Base-by-base conservation (phyloP, 345 rosid genomes). In the Punica granatum region DNA sequence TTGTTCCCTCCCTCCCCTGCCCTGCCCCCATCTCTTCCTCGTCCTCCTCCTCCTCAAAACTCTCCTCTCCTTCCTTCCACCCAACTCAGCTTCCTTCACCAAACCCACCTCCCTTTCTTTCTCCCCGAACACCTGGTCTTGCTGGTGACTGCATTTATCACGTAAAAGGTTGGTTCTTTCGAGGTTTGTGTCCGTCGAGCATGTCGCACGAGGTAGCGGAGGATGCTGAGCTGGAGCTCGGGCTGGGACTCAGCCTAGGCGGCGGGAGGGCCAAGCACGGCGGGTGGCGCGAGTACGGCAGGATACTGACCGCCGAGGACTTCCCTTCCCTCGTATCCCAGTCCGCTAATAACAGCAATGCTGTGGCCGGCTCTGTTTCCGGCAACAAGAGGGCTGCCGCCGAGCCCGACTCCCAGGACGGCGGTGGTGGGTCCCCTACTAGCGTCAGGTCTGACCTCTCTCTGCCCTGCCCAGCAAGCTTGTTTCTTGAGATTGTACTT, bases 221-320 rank as follows among this genome's bases (percentile, higher is more conserved):
- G 18, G 61, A 56, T 13, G 61, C 33, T 25, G 66, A 63, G 66
- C 31, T 39, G 28, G 66, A 63, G 44, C 46, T 63, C 6, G 66
- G 66, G 18, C 48, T 63, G 19, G 21, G 66, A 18, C 48, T 63
- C 5, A 39, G 65, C 23, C 23, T 36, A 43, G 43, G 43, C 43
- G 44, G 65, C 30, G 28, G 31, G 7, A 8, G 46, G 49, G 2
- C 32, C 31, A 63, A 63, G 23, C 43, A 6, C 13, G 25, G 26
- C n/a, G 6, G 28, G 14, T 26, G 5, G 14, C 39, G 65, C 43
- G 28, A 33, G 28, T 35, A 39, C 43, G 48, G 48, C 48, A 16
- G 44, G 30, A 63, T 63, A 34, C 44, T 63, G 44, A 63, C 66
- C 26, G 66, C 66, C 18, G 41, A 63, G 49, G 66, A 63, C 49